Conservation (phyloP, 257 asterid genomes). For the Fraxinus cuspidata region DNA sequence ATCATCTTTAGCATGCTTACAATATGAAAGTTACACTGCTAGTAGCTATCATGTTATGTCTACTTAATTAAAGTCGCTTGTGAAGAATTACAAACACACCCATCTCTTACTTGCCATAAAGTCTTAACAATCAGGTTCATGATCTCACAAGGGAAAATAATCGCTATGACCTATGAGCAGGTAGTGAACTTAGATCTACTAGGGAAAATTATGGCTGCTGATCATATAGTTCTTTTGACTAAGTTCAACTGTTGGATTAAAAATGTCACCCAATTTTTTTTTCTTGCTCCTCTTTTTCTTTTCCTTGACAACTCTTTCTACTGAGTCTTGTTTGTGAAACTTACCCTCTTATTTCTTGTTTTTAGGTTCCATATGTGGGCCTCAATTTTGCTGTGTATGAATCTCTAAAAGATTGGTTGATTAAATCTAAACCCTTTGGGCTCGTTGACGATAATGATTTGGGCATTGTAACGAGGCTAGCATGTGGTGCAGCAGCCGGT, state of each 20-base stretch:
- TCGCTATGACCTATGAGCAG: neutral
- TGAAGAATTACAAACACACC: neutral
- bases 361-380: constrained; percentile 96
- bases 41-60: neutral
- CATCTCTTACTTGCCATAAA: neutral
- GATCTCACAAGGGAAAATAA: neutral
- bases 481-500: constrained; percentile 96
- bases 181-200: neutral
- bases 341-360: constrained; percentile 22
- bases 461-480: constrained; percentile 84
- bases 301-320: neutral
- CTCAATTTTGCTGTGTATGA: constrained; percentile 97
- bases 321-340: constrained; percentile 15
- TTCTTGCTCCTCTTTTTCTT: neutral
- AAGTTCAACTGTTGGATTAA: neutral
- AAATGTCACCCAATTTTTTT: neutral
- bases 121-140: neutral
- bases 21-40: neutral
- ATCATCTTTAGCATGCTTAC: neutral
- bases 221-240: neutral
- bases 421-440: constrained; percentile 63
- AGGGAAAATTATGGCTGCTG: neutral
- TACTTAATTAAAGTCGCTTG: neutral
- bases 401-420: constrained; percentile 88
- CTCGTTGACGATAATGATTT: constrained; percentile 78